Base-by-base conservation (phyloP, 305 asterid genomes). In the Plantago lanceolata region DNA sequence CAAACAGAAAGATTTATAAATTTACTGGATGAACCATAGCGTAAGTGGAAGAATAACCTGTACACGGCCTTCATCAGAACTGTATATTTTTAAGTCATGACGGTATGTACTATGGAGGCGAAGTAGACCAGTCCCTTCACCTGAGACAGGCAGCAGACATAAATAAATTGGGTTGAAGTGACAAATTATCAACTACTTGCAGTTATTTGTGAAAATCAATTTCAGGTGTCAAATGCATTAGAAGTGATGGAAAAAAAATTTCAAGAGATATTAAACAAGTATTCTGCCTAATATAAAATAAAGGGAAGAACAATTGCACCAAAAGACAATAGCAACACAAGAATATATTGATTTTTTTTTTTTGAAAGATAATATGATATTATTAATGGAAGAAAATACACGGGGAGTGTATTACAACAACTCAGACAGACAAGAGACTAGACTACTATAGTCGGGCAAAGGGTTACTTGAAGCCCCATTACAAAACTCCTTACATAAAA, bases 111-210 rank as follows among this genome's bases (percentile, higher is more conserved):
- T 91, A 61, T 91, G 98, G 50, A 91, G 95, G 57, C 96, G 96
- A 81, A 91, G 98, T 66, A 91, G 82, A 65, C 98, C 98, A 57
- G 95, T 91, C 65, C 98, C 98, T 85, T 91, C 98, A 65, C 97
- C 97, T 90, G 79, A 72, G 68, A 71, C 35, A 19, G 51, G 48
- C 24, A 49, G 61, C 62, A 59, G 61, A 56, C 37, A 44, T 68
- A 61, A 19, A 60, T 8, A 47, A 28, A 14, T 33, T 20, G 43
- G 35, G 11, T 31, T 20, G 61, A 15, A 45, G 70, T 64, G 67
- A 66, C 50, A 21, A 66, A 51, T 67, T 47, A 67, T 47, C n/a
- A 43, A 50, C 56, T 56, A n/a, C n/a, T n/a, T n/a, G n/a, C n/a
- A 67, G 58, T 50, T 29, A 24, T 62, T 15, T 29, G 52, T 21